Percentiles rank a stretch among this genome's conserved stretches.
Conservation (phyloP, 83 land plant species). For the Larix sibirica region DNA sequence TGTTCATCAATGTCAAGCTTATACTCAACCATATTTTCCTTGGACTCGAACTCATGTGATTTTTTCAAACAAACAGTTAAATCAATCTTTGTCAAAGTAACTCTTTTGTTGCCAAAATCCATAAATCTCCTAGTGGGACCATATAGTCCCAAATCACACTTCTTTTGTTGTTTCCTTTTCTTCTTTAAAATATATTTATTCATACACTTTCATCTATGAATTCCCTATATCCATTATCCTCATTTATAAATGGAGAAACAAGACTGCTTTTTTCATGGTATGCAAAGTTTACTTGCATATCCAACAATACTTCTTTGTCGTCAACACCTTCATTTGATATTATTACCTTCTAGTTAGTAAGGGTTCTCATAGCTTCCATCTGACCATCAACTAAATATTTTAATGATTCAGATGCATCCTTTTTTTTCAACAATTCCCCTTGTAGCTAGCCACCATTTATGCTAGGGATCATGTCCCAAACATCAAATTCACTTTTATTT, state of each 20-base stretch:
- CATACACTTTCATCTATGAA: not conserved
- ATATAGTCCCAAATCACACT: constrained; percentile 19
- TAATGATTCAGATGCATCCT: not conserved
- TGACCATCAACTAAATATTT: not conserved
- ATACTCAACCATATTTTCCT: not conserved
- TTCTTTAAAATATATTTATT: constrained; percentile 29
- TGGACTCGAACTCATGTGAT: constrained; percentile 26
- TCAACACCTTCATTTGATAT: not conserved
- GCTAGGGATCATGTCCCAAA: not conserved
- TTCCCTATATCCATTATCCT: not conserved
- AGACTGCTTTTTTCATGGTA: not conserved
- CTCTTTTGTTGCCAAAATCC: not conserved
- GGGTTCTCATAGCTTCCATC: not conserved
- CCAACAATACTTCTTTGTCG: no score
- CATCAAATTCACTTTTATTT: not conserved
- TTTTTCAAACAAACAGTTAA: not conserved
- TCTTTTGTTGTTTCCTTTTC: constrained; percentile 48
- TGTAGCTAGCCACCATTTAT: not conserved
- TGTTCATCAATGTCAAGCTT: constrained; percentile 64
- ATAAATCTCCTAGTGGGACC: not conserved
- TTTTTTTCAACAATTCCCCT: not conserved
- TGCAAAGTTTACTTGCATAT: not conserved
- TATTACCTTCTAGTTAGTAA: not conserved
- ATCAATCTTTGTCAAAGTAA: not conserved
- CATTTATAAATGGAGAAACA: not conserved